Base-by-base conservation (phyloP, 2,329 filamentous ascomycete genomes). In the Elsinoe arachidis region DNA sequence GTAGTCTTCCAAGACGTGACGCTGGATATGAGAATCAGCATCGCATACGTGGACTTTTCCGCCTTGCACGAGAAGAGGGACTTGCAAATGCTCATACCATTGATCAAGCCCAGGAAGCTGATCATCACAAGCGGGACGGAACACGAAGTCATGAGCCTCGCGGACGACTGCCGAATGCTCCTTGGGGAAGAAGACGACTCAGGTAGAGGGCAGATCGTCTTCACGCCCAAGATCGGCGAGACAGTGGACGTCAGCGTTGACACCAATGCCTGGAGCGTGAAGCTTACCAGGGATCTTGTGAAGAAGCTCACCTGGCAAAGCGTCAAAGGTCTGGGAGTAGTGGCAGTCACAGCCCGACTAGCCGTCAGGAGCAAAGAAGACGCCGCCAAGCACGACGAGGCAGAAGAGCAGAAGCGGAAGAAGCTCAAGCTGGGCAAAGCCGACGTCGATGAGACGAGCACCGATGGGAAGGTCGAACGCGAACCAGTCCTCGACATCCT, bases 261-360 rank as follows among this genome's bases (percentile, higher is more conserved):
- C 69, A 97, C 92, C 4, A 96, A 97, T 69, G 91, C 93, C 3
- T 99, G 95, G 93, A 86, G 88, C 21, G 88, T 99, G 60, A 95
- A 91, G 71, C 80, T 99, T 15, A 90, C 89, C 51, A 88, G 92
- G 63, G 77, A 82, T 44, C 82, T 99, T 17, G 87, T 95, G 59
- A 89, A 89, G 72, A 87, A 87, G 64, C 79, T 99, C 59, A 89
- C 88, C 67, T 97, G 93, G 93, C 93, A 97, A 74, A 91, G 89
- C 59, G 90, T 97, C 21, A 85, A 90, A 57, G 90, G 88, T 1
- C 77, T 97, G 6, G 88, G 90, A 38, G 89, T 99, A 58, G 92
- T 96, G 14, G 95, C 92, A n/a, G 79, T 99, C 57, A 95, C 90
- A 2, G 93, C 90, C 9, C 78, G 80, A 43, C 71, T 88, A 17